Percentiles rank a stretch among this genome's conserved stretches.
Conservation (phyloP, 495 filamentous ascomycete genomes). For the Penicillium salamii region DNA sequence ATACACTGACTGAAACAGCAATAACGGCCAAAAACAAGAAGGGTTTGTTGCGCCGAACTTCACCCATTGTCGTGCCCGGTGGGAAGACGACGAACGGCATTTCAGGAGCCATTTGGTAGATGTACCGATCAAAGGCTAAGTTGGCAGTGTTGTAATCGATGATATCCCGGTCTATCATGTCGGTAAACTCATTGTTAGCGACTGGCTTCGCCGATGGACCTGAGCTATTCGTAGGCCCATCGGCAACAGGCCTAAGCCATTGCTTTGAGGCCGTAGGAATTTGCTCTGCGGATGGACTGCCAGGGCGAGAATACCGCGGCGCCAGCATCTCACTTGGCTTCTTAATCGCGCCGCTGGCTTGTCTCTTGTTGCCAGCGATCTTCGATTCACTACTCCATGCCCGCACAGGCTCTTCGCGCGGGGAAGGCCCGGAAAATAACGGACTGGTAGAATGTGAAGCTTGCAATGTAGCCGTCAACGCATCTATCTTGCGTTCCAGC, state of each 20-base stretch:
- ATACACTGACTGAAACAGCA: conserved; percentile 60
- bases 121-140: conserved; percentile 66
- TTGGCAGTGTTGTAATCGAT: conserved; percentile 60
- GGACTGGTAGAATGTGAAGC: conserved; percentile 33
- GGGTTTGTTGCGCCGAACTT: conserved; percentile 70
- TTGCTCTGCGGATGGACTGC: conserved; percentile 28
- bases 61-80: conserved; percentile 58
- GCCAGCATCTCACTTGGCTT: conserved; percentile 10
- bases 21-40: conserved; percentile 80
- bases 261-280: conserved; percentile 10
- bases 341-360: conserved; percentile 24
- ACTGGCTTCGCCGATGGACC: conserved; percentile 12
- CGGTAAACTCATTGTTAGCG: conserved; percentile 41
- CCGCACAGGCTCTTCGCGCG: conserved; percentile 14
- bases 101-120: conserved; percentile 63
- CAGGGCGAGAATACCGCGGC: conserved; percentile 16
- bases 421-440: conserved; percentile 3
- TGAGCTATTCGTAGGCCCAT: conserved; percentile 4
- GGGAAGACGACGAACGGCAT: conserved; percentile 80
- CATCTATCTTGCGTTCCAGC: conserved; percentile 92
- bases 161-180: conserved; percentile 70
- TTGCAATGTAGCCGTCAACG: conserved; percentile 73
- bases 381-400: conserved; percentile 13
- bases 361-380: conserved; percentile 22
- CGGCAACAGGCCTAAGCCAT: conserved; percentile 15